Base-by-base conservation (phyloP, 768 basidiomycete genomes). In the Mycena pura region DNA sequence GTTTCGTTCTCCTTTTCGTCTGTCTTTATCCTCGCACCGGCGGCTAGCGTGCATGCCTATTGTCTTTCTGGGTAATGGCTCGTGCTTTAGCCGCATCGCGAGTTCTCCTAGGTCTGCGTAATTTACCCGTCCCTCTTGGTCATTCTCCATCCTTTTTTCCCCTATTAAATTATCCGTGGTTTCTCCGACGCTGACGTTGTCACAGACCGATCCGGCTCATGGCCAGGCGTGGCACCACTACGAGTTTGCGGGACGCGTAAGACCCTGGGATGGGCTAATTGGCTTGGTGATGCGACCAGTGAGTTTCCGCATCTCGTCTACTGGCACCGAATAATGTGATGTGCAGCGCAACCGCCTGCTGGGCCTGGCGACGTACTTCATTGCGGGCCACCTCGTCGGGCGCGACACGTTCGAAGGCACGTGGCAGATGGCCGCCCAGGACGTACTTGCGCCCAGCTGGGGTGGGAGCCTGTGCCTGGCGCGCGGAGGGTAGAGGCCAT, bases 181-280 rank as follows among this genome's bases (percentile, higher is more conserved):
- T 11, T 27, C n/a, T n/a, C n/a, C n/a, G n/a, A n/a, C n/a, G n/a
- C n/a, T n/a, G n/a, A n/a, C n/a, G n/a, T n/a, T n/a, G n/a, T n/a
- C 24, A 11, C 49, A 84, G 83, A 83, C 83, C 17, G 79, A 82
- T 52, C 47, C 48, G 36, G 62, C 56, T 15, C 77, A 79, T 39
- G 77, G 72, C 5, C 66, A 72, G 31, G 77, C 77, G n/a, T 78
- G 77, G 77, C 68, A 76, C 47, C 71, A 69, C 59, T 76, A 75
- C 63, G 72, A 41, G 15, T 79, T 73, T 62, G 69, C 70, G 45
- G 77, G 77, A 4, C 73, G 76, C 25, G 68, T 78, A 6, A 74
- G 77, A 21, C 70, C 73, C 51, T 78, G 78, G 76, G 77, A 79
- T 50, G 77, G 78, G 17, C 68, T 79, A 7, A 67, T 78, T 15